Evolutionary conservation across 169 alveolate species (phyloP).

Genomic region (Eimeria sp.): DNA sequence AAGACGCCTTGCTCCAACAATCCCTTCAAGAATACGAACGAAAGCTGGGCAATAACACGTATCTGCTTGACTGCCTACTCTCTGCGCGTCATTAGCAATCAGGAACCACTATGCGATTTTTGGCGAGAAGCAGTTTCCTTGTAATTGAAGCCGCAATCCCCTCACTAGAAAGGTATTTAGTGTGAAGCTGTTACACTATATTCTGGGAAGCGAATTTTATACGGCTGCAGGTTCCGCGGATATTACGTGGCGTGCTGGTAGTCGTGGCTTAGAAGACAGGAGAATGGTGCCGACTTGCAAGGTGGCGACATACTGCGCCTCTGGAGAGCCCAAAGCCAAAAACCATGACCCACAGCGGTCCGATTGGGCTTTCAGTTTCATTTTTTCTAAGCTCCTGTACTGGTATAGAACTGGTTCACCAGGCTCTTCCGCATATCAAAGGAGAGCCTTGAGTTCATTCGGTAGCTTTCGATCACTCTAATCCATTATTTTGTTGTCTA

Average conservation of each 20-base stretch:
- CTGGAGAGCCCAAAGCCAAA: not conserved
- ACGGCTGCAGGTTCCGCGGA: not conserved
- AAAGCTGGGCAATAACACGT: not conserved
- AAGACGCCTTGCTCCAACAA: not conserved
- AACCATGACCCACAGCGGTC: not conserved
- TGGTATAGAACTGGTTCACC: not conserved
- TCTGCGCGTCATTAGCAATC: not conserved
- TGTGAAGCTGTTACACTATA: not conserved
- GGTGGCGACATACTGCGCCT: not conserved
- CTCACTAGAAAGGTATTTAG: not conserved
- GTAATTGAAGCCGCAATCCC: not conserved
- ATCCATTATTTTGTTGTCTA: not conserved
- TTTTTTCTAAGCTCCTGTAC: not conserved
- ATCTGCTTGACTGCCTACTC: not conserved
- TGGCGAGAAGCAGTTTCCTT: not conserved
- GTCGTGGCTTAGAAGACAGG: not conserved
- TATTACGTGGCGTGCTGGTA: not conserved
- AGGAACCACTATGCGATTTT: not conserved
- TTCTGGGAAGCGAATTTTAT: not conserved
- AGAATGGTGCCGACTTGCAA: not conserved
- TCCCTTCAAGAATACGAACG: not conserved
- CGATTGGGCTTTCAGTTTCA: not conserved
- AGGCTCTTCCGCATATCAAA: not conserved
- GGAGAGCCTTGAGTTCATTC: not conserved
- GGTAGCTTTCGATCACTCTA: not conserved